Percentiles rank a stretch among this genome's conserved stretches.
phyloP scores from a whole-genome alignment of 2,329 filamentous ascomycete species.

The Scorias spongiosa region DNA sequence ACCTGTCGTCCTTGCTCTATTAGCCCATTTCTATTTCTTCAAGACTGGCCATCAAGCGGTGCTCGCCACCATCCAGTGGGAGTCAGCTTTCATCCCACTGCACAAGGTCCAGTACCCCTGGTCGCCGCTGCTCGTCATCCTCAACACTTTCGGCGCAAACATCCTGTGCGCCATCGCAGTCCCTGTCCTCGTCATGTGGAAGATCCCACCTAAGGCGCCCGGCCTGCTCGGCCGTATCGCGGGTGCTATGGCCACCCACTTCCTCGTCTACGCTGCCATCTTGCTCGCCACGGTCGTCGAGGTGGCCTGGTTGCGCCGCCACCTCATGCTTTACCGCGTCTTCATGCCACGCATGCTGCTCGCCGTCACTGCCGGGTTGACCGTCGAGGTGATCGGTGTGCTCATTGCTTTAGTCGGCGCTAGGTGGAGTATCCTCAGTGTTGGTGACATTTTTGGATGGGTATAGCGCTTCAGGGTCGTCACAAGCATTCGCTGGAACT shows the following conservation, averaged over 20 bases:
- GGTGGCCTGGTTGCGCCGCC: conserved; percentile 72
- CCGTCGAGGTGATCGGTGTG: conserved; percentile 63
- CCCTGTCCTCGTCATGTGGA: conserved; percentile 77
- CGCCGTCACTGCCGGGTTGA: conserved; percentile 52
- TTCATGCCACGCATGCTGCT: conserved; percentile 87
- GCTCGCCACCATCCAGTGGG: conserved; percentile 84
- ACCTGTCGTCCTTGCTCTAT: conserved; percentile 67
- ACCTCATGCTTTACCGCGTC: conserved; percentile 92
- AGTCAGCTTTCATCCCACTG: conserved; percentile 81
- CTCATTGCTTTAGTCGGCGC: conserved; percentile 58
- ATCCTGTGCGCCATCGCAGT: conserved; percentile 68
- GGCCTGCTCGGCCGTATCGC: conserved; percentile 52
- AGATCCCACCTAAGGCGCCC: conserved; percentile 57
- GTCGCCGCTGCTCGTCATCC: conserved; percentile 62
- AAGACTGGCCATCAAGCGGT: conserved; percentile 93
- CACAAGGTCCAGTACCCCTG: conserved; percentile 75
- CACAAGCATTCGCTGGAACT: no score
- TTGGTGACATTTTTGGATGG: conserved; percentile 83
- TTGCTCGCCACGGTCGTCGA: conserved; percentile 77
- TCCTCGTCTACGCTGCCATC: conserved; percentile 70
- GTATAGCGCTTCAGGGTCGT: conserved; percentile 11
- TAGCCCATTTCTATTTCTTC: conserved; percentile 92
- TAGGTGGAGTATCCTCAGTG: conserved; percentile 59
- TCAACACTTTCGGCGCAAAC: conserved; percentile 84
- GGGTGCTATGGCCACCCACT: conserved; percentile 56